Percentiles rank a stretch among this genome's conserved stretches.
These are phyloP conservation scores for Metschnikowia borealis DNA, from an alignment of 805 yeast species.

Conservation along the genomic window DNA sequence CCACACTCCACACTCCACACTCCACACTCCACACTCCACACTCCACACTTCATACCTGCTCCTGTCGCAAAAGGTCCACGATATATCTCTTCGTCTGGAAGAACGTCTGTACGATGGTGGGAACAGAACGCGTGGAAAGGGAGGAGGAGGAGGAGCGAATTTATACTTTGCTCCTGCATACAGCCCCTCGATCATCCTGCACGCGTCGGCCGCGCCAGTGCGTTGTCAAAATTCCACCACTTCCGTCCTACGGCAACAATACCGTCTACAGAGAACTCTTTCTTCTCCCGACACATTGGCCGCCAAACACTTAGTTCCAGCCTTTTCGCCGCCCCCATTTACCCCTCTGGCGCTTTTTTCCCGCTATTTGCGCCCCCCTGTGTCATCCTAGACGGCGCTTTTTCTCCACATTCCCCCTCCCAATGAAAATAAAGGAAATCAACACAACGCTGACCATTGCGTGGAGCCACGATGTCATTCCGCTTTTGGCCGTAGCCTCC, in stretches of 20 bases:
- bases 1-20: too few species aligned
- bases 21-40: too few species aligned
- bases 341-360: background rate
- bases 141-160: too few species aligned
- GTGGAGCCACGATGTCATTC: constrained; percentile 79
- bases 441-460: constrained; percentile 90
- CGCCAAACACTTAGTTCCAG: background rate
- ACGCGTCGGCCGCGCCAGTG: constrained; percentile 1
- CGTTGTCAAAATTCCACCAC: constrained; percentile 5
- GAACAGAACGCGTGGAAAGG: too few species aligned
- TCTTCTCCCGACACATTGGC: constrained; percentile 4
- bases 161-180: background rate
- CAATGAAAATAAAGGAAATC: constrained; percentile 68
- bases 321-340: background rate
- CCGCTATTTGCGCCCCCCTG: background rate
- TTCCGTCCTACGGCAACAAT: background rate
- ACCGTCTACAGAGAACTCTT: constrained; percentile 1
- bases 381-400: background rate
- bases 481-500: constrained; percentile 83
- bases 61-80: too few species aligned
- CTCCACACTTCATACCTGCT: too few species aligned
- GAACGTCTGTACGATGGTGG: too few species aligned
- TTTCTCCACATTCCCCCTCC: background rate
- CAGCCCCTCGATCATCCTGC: background rate
- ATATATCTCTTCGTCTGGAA: too few species aligned